These are phyloP conservation scores for Alternaria triticina DNA, from an alignment of 2,329 filamentous ascomycete species.

Conservation along the genomic window DNA sequence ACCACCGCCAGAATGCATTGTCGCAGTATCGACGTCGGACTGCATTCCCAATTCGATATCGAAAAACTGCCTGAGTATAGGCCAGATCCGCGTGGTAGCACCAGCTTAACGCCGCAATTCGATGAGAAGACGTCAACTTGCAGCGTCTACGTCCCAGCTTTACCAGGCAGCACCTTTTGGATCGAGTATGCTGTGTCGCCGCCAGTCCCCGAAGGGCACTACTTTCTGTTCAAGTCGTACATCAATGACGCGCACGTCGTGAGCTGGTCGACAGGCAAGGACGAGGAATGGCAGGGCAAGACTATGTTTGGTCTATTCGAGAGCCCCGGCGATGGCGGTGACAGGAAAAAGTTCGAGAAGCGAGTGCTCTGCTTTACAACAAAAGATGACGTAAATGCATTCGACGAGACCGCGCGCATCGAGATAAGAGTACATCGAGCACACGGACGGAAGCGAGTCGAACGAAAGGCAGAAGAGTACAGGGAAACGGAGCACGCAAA, in stretches of 20 bases:
- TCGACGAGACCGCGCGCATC: constrained; percentile 40
- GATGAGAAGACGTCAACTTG: constrained; percentile 38
- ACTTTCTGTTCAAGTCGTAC: constrained; percentile 57
- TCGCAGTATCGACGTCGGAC: constrained; percentile 48
- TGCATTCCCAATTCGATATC: constrained; percentile 53
- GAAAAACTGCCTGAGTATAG: constrained; percentile 48
- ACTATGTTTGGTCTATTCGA: constrained; percentile 54
- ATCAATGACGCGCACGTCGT: constrained; percentile 48
- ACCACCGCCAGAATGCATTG: constrained; percentile 30
- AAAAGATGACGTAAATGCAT: constrained; percentile 15
- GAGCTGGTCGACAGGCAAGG: constrained; percentile 53
- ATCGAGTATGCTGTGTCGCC: constrained; percentile 47
- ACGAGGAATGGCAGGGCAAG: constrained; percentile 53
- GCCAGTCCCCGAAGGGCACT: constrained; percentile 37
- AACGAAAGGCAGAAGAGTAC: constrained; percentile 36
- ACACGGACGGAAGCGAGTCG: constrained; percentile 48
- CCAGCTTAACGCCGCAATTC: constrained; percentile 11
- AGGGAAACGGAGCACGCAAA: constrained; percentile 27
- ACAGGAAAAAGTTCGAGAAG: constrained; percentile 48
- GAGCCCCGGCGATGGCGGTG: constrained; percentile 34
- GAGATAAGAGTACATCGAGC: constrained; percentile 54
- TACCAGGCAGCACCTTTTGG: constrained; percentile 53
- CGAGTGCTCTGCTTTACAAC: constrained; percentile 49
- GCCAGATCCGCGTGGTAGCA: constrained; percentile 21
- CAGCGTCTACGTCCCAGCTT: constrained; percentile 44